Percentiles rank a stretch among this genome's conserved stretches.
These are phyloP conservation scores for Rhytidhysteron rufulum DNA, from an alignment of 2,329 filamentous ascomycete species.

Conservation along the genomic window DNA sequence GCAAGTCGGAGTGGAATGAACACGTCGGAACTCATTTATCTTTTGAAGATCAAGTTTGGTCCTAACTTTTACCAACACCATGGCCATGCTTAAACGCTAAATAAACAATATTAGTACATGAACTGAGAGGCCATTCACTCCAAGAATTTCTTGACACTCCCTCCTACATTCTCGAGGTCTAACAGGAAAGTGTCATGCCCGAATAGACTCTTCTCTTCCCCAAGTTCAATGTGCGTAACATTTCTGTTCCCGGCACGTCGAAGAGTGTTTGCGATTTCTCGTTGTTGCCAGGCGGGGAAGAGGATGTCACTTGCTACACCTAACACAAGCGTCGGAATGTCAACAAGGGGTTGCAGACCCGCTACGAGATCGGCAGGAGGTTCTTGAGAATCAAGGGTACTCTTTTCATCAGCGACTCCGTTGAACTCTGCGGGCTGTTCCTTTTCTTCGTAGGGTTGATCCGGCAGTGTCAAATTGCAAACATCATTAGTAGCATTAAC, in stretches of 20 bases:
- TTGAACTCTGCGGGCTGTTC: conserved; percentile 39
- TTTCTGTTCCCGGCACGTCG: conserved; percentile 71
- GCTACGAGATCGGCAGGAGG: conserved; percentile 76
- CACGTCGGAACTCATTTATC: too few relatives aligned
- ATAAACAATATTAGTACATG: too few relatives aligned
- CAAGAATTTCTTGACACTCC: conserved; percentile 75
- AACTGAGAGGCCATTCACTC: too few relatives aligned
- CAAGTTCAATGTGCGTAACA: conserved; percentile 85
- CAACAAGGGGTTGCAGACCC: conserved; percentile 66
- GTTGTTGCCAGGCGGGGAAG: conserved; percentile 97
- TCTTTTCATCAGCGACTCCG: too few relatives aligned
- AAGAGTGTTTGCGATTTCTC: conserved; percentile 84
- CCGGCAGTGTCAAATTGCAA: conserved; percentile 80
- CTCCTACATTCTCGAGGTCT: conserved; percentile 88
- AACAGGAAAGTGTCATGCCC: conserved; percentile 95
- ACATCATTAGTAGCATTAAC: conserved; percentile 36
- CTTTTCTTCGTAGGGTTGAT: conserved; percentile 82
- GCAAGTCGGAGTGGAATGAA: too few relatives aligned
- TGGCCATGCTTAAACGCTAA: too few relatives aligned
- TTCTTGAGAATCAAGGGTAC: conserved; percentile 41
- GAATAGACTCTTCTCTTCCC: conserved; percentile 90
- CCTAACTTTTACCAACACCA: too few relatives aligned
- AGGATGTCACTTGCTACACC: conserved; percentile 94
- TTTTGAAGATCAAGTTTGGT: too few relatives aligned
- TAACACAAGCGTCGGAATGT: conserved; percentile 82